Evolutionary conservation across 2,329 filamentous ascomycete genomes (phyloP), one percentile per base, ranked within the genome.

Genomic region (Trichoderma hamatum): DNA sequence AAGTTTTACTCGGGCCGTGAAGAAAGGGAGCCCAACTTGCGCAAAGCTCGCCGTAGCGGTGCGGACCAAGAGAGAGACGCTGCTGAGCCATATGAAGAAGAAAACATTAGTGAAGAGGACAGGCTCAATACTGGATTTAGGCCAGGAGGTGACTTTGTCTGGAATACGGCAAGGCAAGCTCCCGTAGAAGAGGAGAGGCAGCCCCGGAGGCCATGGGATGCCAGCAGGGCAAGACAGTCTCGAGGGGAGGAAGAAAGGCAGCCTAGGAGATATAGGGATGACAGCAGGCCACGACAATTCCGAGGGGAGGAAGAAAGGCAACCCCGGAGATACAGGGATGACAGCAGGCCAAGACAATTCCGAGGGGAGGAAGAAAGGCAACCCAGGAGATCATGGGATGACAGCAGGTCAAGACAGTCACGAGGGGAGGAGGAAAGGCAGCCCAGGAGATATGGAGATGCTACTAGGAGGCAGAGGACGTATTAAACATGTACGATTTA

Each of bases 1-100:
- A 69, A 71, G 49, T 81, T 81, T 68, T 81, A 77, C 72, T 70
- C 74, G 14, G 73, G 76, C 26, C 78, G 79, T 14, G 77, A 80
- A 30, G 70, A 76, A 51, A 54, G 71, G 26, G 79, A 81, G 70
- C 79, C 79, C 19, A 78, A 77, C 6, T 64, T 79, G 51, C 74
- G 73, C 52, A 71, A 69, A 49, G 67, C 69, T 51, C n/a, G n/a
- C 9, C 21, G 28, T 24, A 19, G 30, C 10, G 52, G 21, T 34
- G 39, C 7, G 5, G 43, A 59, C 4, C n/a, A 21, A 7, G 52
- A 7, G 5, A 14, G n/a, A 26, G 66, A 71, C 49, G 72, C 72
- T 9, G 71, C 62, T 34, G 71, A 71, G 34, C 69, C 52, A 14
- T 72, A 70, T 19, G 72, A 73, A 24, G 70, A 74, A n/a, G 74